These are phyloP conservation scores for Hygrophila difformis DNA, from an alignment of 257 asterid species.

Conservation along the genomic window DNA sequence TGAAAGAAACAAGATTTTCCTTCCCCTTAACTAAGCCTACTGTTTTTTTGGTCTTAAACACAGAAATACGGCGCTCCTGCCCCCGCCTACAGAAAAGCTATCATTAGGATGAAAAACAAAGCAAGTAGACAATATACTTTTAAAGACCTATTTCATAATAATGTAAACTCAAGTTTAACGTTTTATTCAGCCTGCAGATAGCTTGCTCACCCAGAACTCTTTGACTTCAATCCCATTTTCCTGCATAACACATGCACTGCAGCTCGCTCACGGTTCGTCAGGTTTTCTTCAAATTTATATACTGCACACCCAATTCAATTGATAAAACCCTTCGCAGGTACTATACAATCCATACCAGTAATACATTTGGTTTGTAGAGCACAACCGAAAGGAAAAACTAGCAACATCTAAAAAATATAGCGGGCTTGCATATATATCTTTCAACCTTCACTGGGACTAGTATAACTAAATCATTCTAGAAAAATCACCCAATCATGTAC, in stretches of 20 bases:
- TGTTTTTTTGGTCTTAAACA: slow-evolving; percentile 39
- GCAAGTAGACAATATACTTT: neutral
- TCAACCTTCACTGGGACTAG: neutral
- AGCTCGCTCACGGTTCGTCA: slow-evolving; percentile 51
- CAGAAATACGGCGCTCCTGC: slow-evolving; percentile 43
- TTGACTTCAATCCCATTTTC: slow-evolving; percentile 65
- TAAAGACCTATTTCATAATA: neutral
- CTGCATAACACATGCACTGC: slow-evolving; percentile 49
- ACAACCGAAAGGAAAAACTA: neutral
- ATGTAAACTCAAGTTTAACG: neutral
- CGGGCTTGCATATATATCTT: neutral
- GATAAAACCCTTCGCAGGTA: slow-evolving; percentile 2
- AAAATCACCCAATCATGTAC: neutral
- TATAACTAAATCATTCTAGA: neutral
- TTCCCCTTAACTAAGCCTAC: slow-evolving; percentile 17
- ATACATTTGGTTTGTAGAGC: neutral
- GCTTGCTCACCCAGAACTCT: slow-evolving; percentile 72
- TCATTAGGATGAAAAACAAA: slow-evolving; percentile 12
- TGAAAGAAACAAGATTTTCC: slow-evolving; percentile 39
- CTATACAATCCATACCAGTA: slow-evolving; percentile 3
- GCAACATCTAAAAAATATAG: neutral
- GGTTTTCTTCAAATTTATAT: slow-evolving; percentile 42
- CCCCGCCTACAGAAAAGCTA: slow-evolving; percentile 41
- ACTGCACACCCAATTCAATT: slow-evolving; percentile 31
- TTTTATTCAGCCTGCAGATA: slow-evolving; percentile 5